Conservation (phyloP, 2,329 filamentous ascomycete species). For the Microdochium bolleyi region DNA sequence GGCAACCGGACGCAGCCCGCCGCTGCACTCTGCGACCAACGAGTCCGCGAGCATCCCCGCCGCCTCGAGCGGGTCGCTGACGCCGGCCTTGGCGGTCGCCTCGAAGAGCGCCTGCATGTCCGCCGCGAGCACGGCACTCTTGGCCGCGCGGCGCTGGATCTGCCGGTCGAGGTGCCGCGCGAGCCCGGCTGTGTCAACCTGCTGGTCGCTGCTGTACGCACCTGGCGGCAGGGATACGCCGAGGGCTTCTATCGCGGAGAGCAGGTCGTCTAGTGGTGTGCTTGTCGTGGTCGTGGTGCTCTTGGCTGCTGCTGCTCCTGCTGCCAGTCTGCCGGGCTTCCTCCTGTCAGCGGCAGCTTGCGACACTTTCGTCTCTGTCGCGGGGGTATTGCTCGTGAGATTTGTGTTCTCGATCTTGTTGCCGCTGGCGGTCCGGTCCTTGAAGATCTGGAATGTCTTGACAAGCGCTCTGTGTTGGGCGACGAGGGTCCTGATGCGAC, state of each 20-base stretch:
- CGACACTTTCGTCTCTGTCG: not conserved
- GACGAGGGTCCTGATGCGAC: conserved; percentile 9
- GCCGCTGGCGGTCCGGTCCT: conserved; percentile 1
- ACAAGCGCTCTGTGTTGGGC: conserved; percentile 12
- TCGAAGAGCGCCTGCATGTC: conserved; percentile 17
- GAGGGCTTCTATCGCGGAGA: not conserved
- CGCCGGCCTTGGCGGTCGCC: conserved; percentile 10
- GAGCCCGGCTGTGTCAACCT: not conserved
- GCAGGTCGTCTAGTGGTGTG: not conserved
- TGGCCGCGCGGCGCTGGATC: conserved; percentile 13
- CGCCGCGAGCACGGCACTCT: conserved; percentile 13
- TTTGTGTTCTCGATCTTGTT: not conserved
- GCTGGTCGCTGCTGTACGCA: too few species aligned
- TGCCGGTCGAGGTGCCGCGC: conserved; percentile 13
- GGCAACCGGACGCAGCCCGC: not conserved
- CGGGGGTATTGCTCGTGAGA: not conserved
- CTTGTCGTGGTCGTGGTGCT: not conserved
- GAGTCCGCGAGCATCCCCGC: not conserved
- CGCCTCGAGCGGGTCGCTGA: conserved; percentile 4
- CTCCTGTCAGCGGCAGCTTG: not conserved
- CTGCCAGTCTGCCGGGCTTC: not conserved
- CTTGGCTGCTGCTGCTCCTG: not conserved
- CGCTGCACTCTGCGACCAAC: not conserved
- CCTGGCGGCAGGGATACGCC: not conserved
- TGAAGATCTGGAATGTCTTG: conserved; percentile 1